Evolutionary conservation across 1,139 yeast species (phyloP), one percentile per base, ranked within the genome.

Genomic region (Ogataea hybrid): DNA sequence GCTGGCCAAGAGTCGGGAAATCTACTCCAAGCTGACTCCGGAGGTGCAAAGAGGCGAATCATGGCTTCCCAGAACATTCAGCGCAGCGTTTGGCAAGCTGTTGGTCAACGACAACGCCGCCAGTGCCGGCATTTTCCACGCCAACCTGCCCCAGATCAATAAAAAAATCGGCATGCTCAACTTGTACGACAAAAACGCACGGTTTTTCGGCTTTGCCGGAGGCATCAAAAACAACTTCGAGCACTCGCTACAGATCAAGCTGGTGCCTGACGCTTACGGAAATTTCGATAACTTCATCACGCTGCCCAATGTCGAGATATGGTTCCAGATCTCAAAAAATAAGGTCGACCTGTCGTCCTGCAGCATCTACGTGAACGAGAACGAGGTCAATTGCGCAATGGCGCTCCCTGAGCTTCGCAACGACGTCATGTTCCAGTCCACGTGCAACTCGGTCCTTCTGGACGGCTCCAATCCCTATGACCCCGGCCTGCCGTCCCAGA

Each of bases 281-380:
- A 53, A 56, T 14, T 51, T 51, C 16, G 55, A 51, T 8, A 42
- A 49, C 17, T 50, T 50, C 9, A 53, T 53, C 15, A 59, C 63
- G 32, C 68, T 66, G 42, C 81, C 81, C 1, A 73, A 77, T 10
- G 63, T 76, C 23, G 81, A 77, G 51, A 58, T 77, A 17, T 70
- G 77, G 70, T 62, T 72, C 43, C 70, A 68, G 34, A 56, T 75
- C 35, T 62, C 61, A 41, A 65, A 63, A 11, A 56, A 58, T 20
- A 61, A 62, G n/a, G 59, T 58, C 12, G 50, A 49, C 28, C 35
- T 49, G 9, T 41, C 50, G 9, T 37, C 50, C 1, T 56, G 53
- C 41, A 48, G 37, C 34, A 46, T 53, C 9, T 53, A 49, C 37
- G 50, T 56, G 18, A 50, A 50, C 37, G 62, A 59, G 38, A 38